These are phyloP conservation scores for Cyclanthera cordifolia DNA, from an alignment of 306 rosid genomes.

Conservation along the genomic window DNA sequence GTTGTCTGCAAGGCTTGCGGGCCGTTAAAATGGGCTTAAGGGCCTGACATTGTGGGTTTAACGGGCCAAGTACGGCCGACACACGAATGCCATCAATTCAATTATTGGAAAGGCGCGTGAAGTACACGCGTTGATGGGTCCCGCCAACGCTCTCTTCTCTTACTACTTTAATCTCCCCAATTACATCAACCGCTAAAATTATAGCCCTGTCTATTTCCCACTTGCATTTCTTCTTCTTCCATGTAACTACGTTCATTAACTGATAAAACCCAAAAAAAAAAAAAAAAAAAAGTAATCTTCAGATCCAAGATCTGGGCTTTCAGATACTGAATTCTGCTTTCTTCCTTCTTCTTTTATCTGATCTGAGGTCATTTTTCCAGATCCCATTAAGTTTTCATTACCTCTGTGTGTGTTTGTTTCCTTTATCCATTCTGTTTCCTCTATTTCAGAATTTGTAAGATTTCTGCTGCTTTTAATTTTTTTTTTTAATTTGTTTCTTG, in stretches of 20 bases:
- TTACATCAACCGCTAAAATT: neutral
- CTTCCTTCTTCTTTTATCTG: slow-evolving; percentile 5
- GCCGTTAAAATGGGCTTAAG: neutral
- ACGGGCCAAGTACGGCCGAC: slow-evolving; percentile 16
- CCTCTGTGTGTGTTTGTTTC: neutral
- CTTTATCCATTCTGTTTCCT: neutral
- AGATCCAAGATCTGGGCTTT: slow-evolving; percentile 47
- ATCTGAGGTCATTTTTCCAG: slow-evolving; percentile 10
- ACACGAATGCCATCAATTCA: neutral
- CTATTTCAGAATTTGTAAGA: neutral
- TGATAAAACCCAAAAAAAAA: neutral
- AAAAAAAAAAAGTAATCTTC: neutral
- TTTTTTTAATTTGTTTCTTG: neutral
- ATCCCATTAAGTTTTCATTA: neutral
- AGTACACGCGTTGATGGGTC: neutral
- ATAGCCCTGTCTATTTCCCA: neutral
- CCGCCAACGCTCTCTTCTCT: neutral
- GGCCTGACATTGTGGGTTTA: neutral
- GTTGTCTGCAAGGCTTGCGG: neutral
- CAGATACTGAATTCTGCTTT: slow-evolving; percentile 7
- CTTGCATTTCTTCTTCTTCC: neutral
- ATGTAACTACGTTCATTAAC: neutral
- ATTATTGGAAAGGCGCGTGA: slow-evolving; percentile 5
- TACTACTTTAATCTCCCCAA: neutral
- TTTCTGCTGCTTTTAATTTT: neutral